These are phyloP conservation scores for Circinella umbellata DNA, from an alignment of 371 early-diverging fungal genomes.

Conservation along the genomic window DNA sequence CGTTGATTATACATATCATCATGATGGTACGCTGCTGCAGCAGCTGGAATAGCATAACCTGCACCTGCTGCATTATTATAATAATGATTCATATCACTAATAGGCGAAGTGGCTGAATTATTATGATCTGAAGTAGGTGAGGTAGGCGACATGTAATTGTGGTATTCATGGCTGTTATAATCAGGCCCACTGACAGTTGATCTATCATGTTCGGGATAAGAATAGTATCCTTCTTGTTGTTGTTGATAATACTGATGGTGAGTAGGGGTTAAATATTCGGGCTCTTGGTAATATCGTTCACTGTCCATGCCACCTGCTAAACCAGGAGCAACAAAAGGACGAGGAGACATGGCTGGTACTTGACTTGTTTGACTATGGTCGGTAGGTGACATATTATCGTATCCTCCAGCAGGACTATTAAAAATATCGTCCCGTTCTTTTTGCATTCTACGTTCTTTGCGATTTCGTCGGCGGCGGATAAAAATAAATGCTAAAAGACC, in stretches of 20 bases:
- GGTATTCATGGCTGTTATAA: constrained; percentile 2
- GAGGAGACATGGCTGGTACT: constrained; percentile 6
- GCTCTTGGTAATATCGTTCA: constrained; percentile 10
- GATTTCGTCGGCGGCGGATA: constrained; percentile 8
- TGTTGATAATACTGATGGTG: constrained; percentile 5
- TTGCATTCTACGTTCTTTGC: neutral
- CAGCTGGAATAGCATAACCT: constrained; percentile 8
- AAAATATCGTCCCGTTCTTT: constrained; percentile 15
- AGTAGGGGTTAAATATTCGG: constrained; percentile 1
- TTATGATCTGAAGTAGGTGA: constrained; percentile 1
- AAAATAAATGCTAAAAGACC: constrained; percentile 15
- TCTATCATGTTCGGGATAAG: constrained; percentile 3
- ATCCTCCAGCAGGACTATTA: constrained; percentile 2
- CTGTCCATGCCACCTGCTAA: constrained; percentile 11
- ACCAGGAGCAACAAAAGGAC: constrained; percentile 9
- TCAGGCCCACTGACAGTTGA: constrained; percentile 11
- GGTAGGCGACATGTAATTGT: constrained; percentile 5
- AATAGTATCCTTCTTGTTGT: constrained; percentile 3
- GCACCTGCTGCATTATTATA: constrained; percentile 1
- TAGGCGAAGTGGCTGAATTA: neutral
- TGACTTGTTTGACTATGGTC: constrained; percentile 1
- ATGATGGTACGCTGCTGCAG: neutral
- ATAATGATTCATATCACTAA: neutral
- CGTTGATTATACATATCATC: constrained; percentile 8
- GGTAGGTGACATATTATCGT: constrained; percentile 1